phyloP scores from a whole-genome alignment of 441 rosid genomes.

The Eutrema salsugineum region DNA sequence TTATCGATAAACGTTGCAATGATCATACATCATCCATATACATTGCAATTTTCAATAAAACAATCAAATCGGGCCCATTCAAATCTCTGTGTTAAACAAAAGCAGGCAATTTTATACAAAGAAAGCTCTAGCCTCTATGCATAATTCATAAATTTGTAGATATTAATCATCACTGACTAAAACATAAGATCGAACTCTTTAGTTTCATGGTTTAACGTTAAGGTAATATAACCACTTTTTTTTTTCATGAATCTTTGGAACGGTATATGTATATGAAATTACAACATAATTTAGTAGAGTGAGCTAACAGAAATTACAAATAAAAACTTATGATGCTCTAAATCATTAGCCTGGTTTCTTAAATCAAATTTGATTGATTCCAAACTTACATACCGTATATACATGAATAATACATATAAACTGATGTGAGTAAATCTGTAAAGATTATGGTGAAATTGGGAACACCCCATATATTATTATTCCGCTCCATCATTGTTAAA shows the following conservation, averaged over 20 bases:
- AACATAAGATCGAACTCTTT: not conserved
- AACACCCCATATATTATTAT: not conserved
- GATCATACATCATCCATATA: not conserved
- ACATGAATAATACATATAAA: not conserved
- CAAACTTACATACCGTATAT: not conserved
- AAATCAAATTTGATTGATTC: not conserved
- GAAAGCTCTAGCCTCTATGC: not conserved
- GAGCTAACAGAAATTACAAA: not conserved
- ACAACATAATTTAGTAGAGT: not conserved
- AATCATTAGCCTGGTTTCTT: not conserved
- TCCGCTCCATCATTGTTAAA: not conserved
- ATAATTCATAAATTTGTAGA: not conserved
- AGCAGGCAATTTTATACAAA: not conserved
- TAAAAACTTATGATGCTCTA: not conserved
- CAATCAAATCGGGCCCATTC: not conserved
- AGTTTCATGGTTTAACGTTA: not conserved
- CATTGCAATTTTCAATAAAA: not conserved
- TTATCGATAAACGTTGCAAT: not conserved
- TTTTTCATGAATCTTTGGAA: not conserved
- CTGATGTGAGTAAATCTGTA: not conserved
- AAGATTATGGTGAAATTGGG: not conserved
- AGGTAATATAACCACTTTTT: not conserved
- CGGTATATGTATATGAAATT: not conserved
- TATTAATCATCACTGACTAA: not conserved
- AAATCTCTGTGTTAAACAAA: not conserved